Percentiles rank a stretch among this genome's conserved stretches.
These are phyloP conservation scores for Metschnikowia matae DNA, from an alignment of 805 yeast genomes.

Conservation along the genomic window DNA sequence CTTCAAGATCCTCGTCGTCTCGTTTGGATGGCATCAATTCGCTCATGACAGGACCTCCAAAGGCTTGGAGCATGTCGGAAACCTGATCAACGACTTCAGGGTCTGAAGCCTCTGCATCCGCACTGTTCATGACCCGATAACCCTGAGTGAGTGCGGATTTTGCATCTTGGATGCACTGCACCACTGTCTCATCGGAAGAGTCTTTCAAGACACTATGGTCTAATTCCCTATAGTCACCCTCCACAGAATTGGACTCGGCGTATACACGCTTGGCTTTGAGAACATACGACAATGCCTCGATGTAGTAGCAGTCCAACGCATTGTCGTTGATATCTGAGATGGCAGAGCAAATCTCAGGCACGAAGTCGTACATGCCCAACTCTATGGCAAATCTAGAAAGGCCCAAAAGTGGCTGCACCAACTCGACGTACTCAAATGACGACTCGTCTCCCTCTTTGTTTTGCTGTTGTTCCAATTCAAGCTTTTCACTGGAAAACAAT, in stretches of 20 bases:
- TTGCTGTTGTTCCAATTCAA: conserved; percentile 41
- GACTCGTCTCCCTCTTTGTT: conserved; percentile 32
- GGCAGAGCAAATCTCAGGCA: conserved; percentile 58
- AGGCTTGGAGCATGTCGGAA: conserved; percentile 42
- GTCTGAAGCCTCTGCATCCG: conserved; percentile 44
- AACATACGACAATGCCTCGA: conserved; percentile 74
- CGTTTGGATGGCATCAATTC: conserved; percentile 34
- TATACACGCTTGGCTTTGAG: conserved; percentile 34
- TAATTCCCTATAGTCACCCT: conserved; percentile 41
- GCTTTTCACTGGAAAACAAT: conserved; percentile 52
- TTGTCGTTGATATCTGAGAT: conserved; percentile 80
- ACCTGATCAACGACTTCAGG: conserved; percentile 58
- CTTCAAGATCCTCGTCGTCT: conserved; percentile 24
- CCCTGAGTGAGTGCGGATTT: conserved; percentile 43
- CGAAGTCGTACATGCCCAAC: conserved; percentile 64
- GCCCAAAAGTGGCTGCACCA: conserved; percentile 69
- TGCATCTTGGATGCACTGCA: conserved; percentile 34
- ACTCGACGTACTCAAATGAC: conserved; percentile 51
- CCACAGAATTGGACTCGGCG: conserved; percentile 25
- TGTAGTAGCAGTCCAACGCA: conserved; percentile 73
- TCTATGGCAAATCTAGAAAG: conserved; percentile 76
- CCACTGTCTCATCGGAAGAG: conserved; percentile 26
- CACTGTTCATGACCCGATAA: conserved; percentile 38
- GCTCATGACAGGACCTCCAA: conserved; percentile 61
- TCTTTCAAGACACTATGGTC: conserved; percentile 20